A percentile compares a stretch with the other conserved stretches of the same genome.
Evolutionary conservation across 805 yeast species (phyloP).

Genomic region (Starmerella potacharoeniae): DNA sequence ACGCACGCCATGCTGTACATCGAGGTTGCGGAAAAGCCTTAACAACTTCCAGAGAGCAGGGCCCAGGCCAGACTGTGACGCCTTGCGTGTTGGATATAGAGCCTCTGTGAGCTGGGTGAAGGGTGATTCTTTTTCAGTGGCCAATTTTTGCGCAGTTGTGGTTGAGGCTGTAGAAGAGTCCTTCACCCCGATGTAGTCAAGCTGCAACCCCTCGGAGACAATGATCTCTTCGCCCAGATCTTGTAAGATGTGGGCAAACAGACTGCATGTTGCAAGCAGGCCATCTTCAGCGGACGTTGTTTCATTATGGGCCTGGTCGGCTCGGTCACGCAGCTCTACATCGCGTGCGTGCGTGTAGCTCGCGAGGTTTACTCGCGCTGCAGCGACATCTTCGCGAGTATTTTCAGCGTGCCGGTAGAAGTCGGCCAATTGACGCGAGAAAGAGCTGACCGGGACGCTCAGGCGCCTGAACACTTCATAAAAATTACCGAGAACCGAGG

Average conservation of each 20-base stretch:
- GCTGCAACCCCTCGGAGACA: neutral
- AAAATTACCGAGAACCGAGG: neutral
- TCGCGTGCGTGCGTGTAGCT: constrained; percentile 8
- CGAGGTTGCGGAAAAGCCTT: constrained; percentile 46
- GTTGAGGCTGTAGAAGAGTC: no score
- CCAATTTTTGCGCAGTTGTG: neutral
- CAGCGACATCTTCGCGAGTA: neutral
- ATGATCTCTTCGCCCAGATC: constrained; percentile 51
- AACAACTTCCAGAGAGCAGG: constrained; percentile 31
- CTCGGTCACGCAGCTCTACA: neutral
- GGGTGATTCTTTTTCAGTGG: neutral
- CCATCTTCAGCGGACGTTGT: constrained; percentile 56
- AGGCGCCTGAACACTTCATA: neutral
- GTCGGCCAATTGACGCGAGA: neutral
- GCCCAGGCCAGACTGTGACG: constrained; percentile 16
- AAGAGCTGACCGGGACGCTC: neutral
- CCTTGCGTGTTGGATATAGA: constrained; percentile 15
- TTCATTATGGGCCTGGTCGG: constrained; percentile 10
- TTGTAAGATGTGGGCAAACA: constrained; percentile 54
- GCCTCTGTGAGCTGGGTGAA: constrained; percentile 16
- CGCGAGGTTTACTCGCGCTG: neutral
- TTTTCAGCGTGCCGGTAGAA: neutral
- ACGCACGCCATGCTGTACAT: constrained; percentile 65
- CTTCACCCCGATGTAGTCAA: neutral
- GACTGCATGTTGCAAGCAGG: constrained; percentile 75